Conservation (phyloP, 208 protist species). For the Wallacemonas sp. region DNA sequence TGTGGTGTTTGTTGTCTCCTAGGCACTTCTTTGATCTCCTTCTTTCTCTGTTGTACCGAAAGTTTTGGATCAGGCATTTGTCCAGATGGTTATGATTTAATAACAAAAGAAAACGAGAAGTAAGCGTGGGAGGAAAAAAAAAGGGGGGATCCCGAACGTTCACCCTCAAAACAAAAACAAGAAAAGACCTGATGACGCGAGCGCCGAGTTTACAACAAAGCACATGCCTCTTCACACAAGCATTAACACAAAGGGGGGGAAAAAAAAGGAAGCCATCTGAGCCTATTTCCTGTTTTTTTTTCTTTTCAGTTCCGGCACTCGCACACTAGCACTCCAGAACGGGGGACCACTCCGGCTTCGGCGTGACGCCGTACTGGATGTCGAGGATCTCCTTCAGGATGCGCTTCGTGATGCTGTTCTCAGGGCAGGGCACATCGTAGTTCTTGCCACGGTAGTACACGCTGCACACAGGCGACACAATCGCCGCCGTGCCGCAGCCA, state of each 20-base stretch:
- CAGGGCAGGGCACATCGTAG: slow-evolving; percentile 54
- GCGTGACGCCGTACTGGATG: slow-evolving; percentile 70
- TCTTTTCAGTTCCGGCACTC: neutral
- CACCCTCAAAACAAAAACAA: slow-evolving; percentile 7
- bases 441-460: slow-evolving; percentile 84
- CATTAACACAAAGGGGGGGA: too few species aligned
- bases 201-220: too few species aligned
- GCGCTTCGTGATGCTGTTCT: slow-evolving; percentile 49
- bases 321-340: slow-evolving; percentile 25
- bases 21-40: too few species aligned
- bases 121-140: neutral
- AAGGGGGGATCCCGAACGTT: neutral
- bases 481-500: slow-evolving; percentile 96
- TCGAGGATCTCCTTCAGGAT: slow-evolving; percentile 58
- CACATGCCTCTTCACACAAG: too few species aligned
- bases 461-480: slow-evolving; percentile 92
- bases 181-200: neutral
- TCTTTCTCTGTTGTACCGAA: too few species aligned
- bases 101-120: too few species aligned
- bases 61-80: too few species aligned
- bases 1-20: too few species aligned
- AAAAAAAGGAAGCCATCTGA: too few species aligned
- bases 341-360: slow-evolving; percentile 48
- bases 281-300: too few species aligned
- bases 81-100: too few species aligned